These are phyloP conservation scores for Beauveria sp. DNA, from an alignment of 2,329 filamentous ascomycete genomes.

Conservation along the genomic window DNA sequence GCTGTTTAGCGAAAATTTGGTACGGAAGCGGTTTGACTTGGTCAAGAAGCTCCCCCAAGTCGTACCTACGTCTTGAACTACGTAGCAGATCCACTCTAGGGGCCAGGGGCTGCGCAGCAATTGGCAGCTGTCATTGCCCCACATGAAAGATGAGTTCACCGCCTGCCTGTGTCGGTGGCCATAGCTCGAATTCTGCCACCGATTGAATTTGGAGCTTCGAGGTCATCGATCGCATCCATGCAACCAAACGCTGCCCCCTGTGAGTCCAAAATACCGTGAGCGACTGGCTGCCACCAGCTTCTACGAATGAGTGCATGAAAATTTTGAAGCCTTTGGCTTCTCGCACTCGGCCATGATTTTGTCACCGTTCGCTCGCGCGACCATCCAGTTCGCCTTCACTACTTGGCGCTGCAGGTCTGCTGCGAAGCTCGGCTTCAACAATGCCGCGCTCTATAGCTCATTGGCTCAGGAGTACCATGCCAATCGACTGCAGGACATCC, in stretches of 20 bases:
- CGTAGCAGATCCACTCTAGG: constrained; percentile 8
- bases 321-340: constrained; percentile 7
- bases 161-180: neutral
- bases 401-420: neutral
- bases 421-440: neutral
- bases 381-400: neutral
- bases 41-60: neutral
- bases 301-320: neutral
- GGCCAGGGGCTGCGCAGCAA: neutral
- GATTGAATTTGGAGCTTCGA: neutral
- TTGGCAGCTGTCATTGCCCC: neutral
- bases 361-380: neutral
- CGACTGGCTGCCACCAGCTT: neutral
- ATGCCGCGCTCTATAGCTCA: constrained; percentile 11
- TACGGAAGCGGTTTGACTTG: neutral
- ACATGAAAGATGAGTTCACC: neutral
- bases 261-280: neutral
- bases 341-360: neutral
- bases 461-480: constrained; percentile 10
- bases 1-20: neutral
- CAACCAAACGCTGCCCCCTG: neutral
- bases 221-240: neutral
- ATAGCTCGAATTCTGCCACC: neutral
- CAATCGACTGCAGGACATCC: constrained; percentile 45
- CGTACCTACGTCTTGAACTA: constrained; percentile 1